Base-by-base conservation (phyloP, 352 stramenopile species). In the Detonula confervacea region DNA sequence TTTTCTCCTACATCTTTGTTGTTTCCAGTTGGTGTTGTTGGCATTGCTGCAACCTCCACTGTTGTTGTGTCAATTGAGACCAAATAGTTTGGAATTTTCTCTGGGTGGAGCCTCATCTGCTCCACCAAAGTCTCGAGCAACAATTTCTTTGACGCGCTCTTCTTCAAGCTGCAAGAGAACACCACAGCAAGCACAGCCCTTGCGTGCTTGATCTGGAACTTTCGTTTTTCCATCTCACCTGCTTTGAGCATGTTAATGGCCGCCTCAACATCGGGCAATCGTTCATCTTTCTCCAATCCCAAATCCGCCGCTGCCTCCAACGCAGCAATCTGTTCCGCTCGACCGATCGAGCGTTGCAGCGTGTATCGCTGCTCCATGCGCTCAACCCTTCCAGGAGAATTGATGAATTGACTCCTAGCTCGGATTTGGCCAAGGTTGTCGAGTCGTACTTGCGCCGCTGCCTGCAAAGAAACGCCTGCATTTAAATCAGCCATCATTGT, bases 341-440 rank as follows among this genome's bases (percentile, higher is more conserved):
- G 30, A n/a, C 57, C 57, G 9, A 66, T 54, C 16, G 39, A 66
- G 18, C 22, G 35, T 20, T 24, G 18, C 18, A 66, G 33, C 3
- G 16, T 33, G 0, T 20, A 25, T 25, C 35, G 22, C 14, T 66
- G 25, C 29, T 54, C 18, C 57, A 66, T 8, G 11, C 24, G 22
- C 18, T 68, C 24, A 29, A 68, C 5, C 16, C 59, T 42, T 18
- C 16, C 14, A 29, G 20, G 37, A 22, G 30, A 18, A 25, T 56
- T 57, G 30, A 57, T 27, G 42, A 68, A 57, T 9, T 30, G 20
- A 57, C 18, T 30, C 16, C 35, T 9, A 44, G 7, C 18, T 16
- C 18, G 55, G 27, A 68, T 55, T 24, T 27, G 18, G 6, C 1
- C 59, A 7, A 68, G 20, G 24, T 68, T 68, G 22, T 68, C 59